Evolutionary conservation across 441 rosid species (phyloP).

Genomic region (Sinapis alba): DNA sequence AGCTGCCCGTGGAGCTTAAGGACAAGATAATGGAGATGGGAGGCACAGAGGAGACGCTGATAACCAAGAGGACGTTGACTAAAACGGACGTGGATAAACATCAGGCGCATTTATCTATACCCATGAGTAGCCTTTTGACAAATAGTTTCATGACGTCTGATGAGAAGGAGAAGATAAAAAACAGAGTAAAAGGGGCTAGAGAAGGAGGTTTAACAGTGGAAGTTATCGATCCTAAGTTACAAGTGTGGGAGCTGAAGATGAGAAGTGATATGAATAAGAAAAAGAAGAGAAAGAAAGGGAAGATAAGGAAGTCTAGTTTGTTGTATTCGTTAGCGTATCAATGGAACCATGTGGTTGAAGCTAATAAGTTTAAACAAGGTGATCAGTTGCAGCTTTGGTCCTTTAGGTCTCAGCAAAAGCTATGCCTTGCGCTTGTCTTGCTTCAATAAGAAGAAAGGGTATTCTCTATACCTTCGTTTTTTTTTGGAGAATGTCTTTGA

Average conservation of each 20-base stretch:
- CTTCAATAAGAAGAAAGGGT: background rate
- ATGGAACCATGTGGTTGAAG: slow-evolving; percentile 14
- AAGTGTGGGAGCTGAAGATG: slow-evolving; percentile 11
- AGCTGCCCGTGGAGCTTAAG: background rate
- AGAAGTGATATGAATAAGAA: background rate
- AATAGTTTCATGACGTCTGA: background rate
- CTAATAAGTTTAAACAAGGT: background rate
- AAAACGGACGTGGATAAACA: slow-evolving; percentile 4
- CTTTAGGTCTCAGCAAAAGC: slow-evolving; percentile 13
- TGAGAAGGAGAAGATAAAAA: slow-evolving; percentile 4
- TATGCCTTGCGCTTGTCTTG: slow-evolving; percentile 19
- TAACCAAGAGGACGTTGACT: background rate
- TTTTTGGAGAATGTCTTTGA: background rate
- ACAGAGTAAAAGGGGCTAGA: background rate
- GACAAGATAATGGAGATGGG: slow-evolving; percentile 7
- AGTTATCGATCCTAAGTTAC: slow-evolving; percentile 10
- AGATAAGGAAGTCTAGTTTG: background rate
- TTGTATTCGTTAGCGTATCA: slow-evolving; percentile 1
- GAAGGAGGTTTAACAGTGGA: slow-evolving; percentile 26
- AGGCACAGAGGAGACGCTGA: slow-evolving; percentile 1
- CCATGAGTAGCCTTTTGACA: background rate
- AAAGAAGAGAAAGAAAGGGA: background rate
- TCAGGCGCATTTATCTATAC: slow-evolving; percentile 12
- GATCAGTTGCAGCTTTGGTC: slow-evolving; percentile 17
- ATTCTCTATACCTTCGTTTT: background rate